Evolutionary conservation across 768 basidiomycete genomes (phyloP), one percentile per base, ranked within the genome.

Genomic region (Pleurotus platypus): DNA sequence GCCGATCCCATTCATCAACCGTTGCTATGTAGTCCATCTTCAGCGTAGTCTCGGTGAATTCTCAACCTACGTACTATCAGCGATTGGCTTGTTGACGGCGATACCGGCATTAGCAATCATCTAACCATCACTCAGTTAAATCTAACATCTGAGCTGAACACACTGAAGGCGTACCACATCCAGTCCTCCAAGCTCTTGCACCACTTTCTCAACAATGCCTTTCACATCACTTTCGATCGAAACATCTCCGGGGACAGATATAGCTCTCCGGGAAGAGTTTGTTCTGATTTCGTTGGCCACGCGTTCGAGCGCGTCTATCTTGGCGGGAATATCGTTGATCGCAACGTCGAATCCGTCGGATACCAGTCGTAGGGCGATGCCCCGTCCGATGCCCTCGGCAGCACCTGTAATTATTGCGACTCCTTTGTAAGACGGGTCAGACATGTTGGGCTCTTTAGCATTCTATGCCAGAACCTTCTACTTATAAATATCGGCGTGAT

Each of bases 321-420:
- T 35, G 3, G 16, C 30, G 5, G 49, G 43, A 9, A 73, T 59
- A 47, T 74, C 77, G 5, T 73, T 76, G 57, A 75, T 58, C 18
- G 69, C 69, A 39, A 77, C 60, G 43, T 75, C 74, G 60, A 72
- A 71, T 20, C 74, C 74, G 49, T 72, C 75, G 9, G 60, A 46
- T 39, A 76, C 75, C 16, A 78, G 72, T 7, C 74, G 66, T 4
- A 69, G 58, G 18, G 72, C 71, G 46, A 77, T 72, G 48, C 71
- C 74, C 22, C 72, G 67, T 4, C 76, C 76, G 24, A 76, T 77
- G 18, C 78, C 78, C 49, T 72, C 72, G 4, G 68, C 69, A 16
- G 69, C 72, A 22, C 77, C 78, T 0, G 77, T 77, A 30, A 78
- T 67, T 58, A 76, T 65, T 6, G 75, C 76, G 50, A 72, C 64